Percentiles rank a stretch among this genome's conserved stretches.
phyloP scores from a whole-genome alignment of 2,329 filamentous ascomycete species.

The Penicillium fuscoglaucum region DNA sequence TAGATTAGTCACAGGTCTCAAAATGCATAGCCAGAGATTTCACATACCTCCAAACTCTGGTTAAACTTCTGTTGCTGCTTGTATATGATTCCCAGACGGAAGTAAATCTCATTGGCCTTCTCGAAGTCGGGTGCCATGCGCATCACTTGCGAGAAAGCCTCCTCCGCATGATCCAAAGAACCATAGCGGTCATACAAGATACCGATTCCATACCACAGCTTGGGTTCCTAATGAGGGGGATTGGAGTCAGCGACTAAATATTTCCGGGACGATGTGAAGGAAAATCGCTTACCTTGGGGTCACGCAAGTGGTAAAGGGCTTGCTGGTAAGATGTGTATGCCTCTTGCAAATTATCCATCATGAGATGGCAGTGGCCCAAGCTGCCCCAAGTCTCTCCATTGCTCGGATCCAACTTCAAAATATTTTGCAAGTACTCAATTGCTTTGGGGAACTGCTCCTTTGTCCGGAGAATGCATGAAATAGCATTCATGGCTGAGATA shows the following conservation, averaged over 20 bases:
- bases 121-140: constrained; percentile 96
- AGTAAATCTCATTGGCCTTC: constrained; percentile 99
- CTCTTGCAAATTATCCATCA: constrained; percentile 98
- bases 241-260: constrained; percentile 11
- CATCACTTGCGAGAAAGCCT: constrained; percentile 98
- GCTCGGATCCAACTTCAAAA: constrained; percentile 81
- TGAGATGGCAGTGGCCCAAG: constrained; percentile 94
- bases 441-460: constrained; percentile 93
- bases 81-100: constrained; percentile 98
- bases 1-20: constrained; percentile 13
- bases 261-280: background rate
- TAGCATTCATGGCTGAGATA: constrained; percentile 87
- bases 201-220: constrained; percentile 97
- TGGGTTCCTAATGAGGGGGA: constrained; percentile 68
- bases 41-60: constrained; percentile 81
- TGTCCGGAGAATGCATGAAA: constrained; percentile 85
- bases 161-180: constrained; percentile 93
- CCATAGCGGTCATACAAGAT: constrained; percentile 97
- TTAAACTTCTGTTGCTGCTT: constrained; percentile 95
- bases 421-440: constrained; percentile 87
- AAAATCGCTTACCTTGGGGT: constrained; percentile 72
- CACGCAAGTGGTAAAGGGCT: constrained; percentile 85
- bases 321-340: constrained; percentile 97
- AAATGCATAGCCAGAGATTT: background rate
- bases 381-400: constrained; percentile 98